A percentile compares a stretch with the other conserved stretches of the same genome.
Conservation (phyloP, 2,329 filamentous ascomycete species). For the Aspergillus candidus region DNA sequence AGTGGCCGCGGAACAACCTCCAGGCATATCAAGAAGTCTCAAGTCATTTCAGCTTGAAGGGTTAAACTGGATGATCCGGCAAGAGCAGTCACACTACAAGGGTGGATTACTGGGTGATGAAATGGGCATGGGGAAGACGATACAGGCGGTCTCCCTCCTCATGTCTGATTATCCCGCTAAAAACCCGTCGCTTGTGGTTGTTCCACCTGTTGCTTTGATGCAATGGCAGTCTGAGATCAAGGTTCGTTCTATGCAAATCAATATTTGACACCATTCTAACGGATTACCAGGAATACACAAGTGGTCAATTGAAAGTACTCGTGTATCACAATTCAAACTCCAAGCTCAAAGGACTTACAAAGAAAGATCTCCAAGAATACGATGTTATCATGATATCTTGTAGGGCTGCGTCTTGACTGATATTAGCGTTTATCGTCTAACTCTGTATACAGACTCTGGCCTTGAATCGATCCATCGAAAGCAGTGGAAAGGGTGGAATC, state of each 20-base stretch:
- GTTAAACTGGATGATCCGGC: constrained; percentile 86
- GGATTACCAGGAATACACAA: constrained; percentile 56
- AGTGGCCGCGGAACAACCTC: constrained; percentile 63
- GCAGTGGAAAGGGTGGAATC: constrained; percentile 82
- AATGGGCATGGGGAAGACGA: constrained; percentile 98
- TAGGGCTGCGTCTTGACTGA: constrained; percentile 43
- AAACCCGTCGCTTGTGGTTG: constrained; percentile 76
- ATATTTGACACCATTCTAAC: constrained; percentile 1
- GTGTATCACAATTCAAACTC: constrained; percentile 83
- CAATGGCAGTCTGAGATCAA: constrained; percentile 85
- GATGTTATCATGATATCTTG: constrained; percentile 98
- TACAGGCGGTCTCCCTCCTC: constrained; percentile 93
- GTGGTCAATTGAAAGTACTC: constrained; percentile 82
- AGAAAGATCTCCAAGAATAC: constrained; percentile 70
- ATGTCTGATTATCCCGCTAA: constrained; percentile 94
- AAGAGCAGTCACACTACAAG: constrained; percentile 79
- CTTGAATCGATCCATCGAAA: constrained; percentile 89
- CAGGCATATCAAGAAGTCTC: constrained; percentile 70
- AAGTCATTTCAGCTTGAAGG: constrained; percentile 94
- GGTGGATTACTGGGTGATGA: constrained; percentile 92
- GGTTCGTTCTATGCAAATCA: constrained; percentile 35
- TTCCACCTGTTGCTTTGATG: constrained; percentile 90
- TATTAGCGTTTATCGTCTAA: constrained; percentile 5
- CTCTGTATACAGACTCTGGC: constrained; percentile 43
- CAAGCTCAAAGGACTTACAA: constrained; percentile 70